These are phyloP conservation scores for Petrea volubilis DNA, from an alignment of 257 asterid species.

Conservation along the genomic window DNA sequence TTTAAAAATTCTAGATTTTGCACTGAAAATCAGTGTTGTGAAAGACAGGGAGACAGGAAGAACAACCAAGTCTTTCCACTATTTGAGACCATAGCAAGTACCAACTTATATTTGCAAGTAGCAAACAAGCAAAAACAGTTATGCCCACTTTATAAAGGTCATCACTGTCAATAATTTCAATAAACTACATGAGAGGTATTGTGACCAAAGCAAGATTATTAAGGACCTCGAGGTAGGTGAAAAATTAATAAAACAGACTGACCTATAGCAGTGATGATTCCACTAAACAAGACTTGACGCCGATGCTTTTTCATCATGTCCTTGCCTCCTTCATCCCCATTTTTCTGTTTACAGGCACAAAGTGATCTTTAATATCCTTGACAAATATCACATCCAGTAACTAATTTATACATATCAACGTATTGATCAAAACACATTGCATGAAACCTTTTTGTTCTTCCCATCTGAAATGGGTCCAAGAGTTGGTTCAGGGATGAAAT, in stretches of 20 bases:
- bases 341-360: conserved; percentile 48
- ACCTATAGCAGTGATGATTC: conserved; percentile 84
- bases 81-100: neutral
- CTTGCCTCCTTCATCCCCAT: conserved; percentile 56
- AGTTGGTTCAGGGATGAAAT: conserved; percentile 89
- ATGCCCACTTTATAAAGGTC: conserved; percentile 1
- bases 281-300: conserved; percentile 83
- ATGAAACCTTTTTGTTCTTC: conserved; percentile 61
- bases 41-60: neutral
- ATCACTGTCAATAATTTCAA: conserved; percentile 5
- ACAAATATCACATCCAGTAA: neutral
- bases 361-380: conserved; percentile 7
- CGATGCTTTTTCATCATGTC: conserved; percentile 77
- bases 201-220: conserved; percentile 12
- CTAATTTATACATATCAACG: neutral
- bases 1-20: neutral
- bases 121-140: neutral
- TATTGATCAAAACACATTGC: conserved; percentile 12
- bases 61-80: neutral
- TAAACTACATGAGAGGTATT: neutral
- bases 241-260: conserved; percentile 25
- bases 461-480: conserved; percentile 55
- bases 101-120: neutral
- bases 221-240: neutral
- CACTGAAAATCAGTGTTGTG: neutral